Evolutionary conservation across 2,329 filamentous ascomycete genomes (phyloP).

Genomic region (Hypoxylon sp.): DNA sequence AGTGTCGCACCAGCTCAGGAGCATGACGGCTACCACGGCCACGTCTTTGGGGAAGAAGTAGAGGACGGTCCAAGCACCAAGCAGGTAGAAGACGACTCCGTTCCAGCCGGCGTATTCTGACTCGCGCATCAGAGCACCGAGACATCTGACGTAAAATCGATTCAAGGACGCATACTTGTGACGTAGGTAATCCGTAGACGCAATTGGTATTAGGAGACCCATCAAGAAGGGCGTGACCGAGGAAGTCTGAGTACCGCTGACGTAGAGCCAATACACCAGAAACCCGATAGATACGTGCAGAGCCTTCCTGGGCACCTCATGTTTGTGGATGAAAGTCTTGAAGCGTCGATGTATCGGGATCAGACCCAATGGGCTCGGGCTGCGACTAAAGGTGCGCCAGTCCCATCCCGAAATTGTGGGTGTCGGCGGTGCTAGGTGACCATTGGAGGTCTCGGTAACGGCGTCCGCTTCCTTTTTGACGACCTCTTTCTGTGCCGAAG

Average conservation of each 20-base stretch:
- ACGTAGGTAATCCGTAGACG: conserved; percentile 80
- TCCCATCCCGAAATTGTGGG: conserved; percentile 67
- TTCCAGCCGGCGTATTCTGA: conserved; percentile 95
- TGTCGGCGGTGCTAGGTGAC: conserved; percentile 74
- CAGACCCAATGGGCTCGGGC: conserved; percentile 88
- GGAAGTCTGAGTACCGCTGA: conserved; percentile 76
- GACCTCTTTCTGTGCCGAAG: conserved; percentile 43
- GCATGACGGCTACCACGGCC: conserved; percentile 84
- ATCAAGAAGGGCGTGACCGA: conserved; percentile 87
- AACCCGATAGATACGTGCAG: conserved; percentile 98
- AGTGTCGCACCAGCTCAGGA: conserved; percentile 98
- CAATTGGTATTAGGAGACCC: conserved; percentile 81
- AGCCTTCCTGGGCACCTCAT: conserved; percentile 93
- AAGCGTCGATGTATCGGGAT: conserved; percentile 96
- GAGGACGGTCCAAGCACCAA: conserved; percentile 87
- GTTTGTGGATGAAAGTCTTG: conserved; percentile 90
- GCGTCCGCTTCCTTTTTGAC: conserved; percentile 29
- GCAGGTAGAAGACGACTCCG: conserved; percentile 94
- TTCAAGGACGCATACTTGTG: conserved; percentile 86
- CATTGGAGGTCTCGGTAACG: conserved; percentile 57
- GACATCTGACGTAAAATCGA: conserved; percentile 79
- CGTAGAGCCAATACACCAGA: conserved; percentile 86
- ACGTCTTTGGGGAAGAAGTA: conserved; percentile 93
- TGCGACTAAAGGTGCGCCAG: conserved; percentile 89
- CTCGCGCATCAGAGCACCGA: conserved; percentile 96